Conservation (phyloP, 2,329 filamentous ascomycete species). For the Reticulascus tulasneorum region DNA sequence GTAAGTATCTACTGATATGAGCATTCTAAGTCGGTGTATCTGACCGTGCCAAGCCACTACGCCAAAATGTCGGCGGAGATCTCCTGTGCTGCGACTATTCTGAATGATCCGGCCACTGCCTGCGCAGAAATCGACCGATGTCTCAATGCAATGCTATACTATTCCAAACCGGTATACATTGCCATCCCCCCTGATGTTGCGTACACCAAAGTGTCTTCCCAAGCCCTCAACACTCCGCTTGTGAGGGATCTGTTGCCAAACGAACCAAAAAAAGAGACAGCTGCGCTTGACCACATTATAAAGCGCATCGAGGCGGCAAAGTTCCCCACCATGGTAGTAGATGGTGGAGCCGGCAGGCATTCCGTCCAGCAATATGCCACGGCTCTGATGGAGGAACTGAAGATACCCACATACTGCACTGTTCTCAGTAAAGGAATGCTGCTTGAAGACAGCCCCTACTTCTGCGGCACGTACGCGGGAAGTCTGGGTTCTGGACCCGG, state of each 20-base stretch:
- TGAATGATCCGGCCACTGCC: constrained; percentile 51
- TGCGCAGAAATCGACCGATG: constrained; percentile 58
- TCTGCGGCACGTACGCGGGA: no score
- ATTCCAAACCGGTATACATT: constrained; percentile 7
- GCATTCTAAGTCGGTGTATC: neutral
- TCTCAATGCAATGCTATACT: constrained; percentile 36
- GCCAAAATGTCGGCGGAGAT: constrained; percentile 57
- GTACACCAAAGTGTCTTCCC: constrained; percentile 7
- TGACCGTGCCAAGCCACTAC: constrained; percentile 45
- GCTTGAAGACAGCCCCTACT: no score
- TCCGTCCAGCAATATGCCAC: constrained; percentile 53
- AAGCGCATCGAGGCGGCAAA: constrained; percentile 55
- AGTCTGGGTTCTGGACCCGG: no score
- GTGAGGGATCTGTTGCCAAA: neutral
- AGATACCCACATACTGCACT: constrained; percentile 58
- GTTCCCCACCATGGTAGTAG: constrained; percentile 59
- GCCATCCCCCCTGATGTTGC: constrained; percentile 11
- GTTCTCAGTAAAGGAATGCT: constrained; percentile 61
- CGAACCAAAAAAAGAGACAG: constrained; percentile 29
- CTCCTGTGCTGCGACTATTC: constrained; percentile 51
- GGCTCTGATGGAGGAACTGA: constrained; percentile 51
- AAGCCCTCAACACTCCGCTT: constrained; percentile 1
- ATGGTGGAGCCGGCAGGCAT: constrained; percentile 60
- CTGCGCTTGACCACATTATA: constrained; percentile 20
- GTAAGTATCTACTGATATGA: neutral